Base-by-base conservation (phyloP, 352 stramenopile species). In the Paralagenidium karlingii region DNA sequence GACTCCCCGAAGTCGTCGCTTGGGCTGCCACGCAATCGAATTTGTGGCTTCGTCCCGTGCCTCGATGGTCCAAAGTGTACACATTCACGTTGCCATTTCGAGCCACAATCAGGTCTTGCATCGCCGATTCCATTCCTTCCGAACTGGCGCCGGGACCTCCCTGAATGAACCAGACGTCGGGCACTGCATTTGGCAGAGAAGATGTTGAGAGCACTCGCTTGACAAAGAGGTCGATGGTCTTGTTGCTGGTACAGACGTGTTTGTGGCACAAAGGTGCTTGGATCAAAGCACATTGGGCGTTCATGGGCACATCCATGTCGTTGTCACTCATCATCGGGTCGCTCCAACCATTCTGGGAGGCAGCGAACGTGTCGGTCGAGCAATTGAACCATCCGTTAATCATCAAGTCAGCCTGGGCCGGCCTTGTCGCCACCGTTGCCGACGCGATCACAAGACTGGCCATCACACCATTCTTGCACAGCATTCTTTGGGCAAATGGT, bases 51-150 rank as follows among this genome's bases (percentile, higher is more conserved):
- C 62, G 60, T 13, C 66, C 63, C 5, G 55, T 71, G 27, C 63
- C 66, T 9, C 64, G 64, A 18, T 74, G 58, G 26, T 77, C 60
- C 49, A 77, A 70, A 13, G 64, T 77, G 39, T 77, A 77, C 3
- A 77, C 51, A 20, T 77, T 70, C 5, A 68, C 64, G 5, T 41
- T 31, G 45, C 55, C 53, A 15, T 51, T 19, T 2, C 70, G 31
- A 26, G 40, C 20, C n/a, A 34, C 6, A 15, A 68, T 48, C 8
- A 74, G 31, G 5, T 42, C 38, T 9, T 49, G 24, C 58, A 75
- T 63, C 21, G 24, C 27, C n/a, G 36, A 53, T 21, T 73, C 61
- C 58, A 67, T 55, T 73, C 36, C 6, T n/a, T 29, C 24, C 5
- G 60, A 71, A 2, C 47, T 55, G 20, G 49, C 50, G 19, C 60